Evolutionary conservation across 2,329 filamentous ascomycete genomes (phyloP).

Genomic region (Emergomyces orientalis): DNA sequence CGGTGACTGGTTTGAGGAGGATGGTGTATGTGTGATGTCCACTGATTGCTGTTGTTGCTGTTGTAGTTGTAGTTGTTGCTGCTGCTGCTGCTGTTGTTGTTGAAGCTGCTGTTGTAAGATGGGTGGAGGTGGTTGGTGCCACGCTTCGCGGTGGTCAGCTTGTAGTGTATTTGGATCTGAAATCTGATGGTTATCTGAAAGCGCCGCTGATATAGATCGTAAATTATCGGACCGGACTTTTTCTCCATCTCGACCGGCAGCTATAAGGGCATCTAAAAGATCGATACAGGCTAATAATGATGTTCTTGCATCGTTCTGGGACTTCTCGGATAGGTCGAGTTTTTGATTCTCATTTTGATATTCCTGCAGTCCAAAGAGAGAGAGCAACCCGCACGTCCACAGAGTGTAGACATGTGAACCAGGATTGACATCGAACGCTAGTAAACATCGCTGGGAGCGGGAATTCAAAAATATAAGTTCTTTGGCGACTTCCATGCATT

Average conservation of each 20-base stretch:
- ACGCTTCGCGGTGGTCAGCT: background rate
- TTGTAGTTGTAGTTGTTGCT: background rate
- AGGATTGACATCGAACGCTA: conserved; percentile 12
- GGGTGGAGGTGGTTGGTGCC: background rate
- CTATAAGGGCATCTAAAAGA: conserved; percentile 5
- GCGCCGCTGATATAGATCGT: conserved; percentile 2
- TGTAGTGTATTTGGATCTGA: background rate
- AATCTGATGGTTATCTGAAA: background rate
- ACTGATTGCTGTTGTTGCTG: background rate
- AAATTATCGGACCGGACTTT: conserved; percentile 10
- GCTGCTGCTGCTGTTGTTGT: background rate
- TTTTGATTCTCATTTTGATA: conserved; percentile 3
- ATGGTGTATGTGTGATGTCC: background rate
- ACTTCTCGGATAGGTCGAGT: background rate
- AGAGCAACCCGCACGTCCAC: conserved; percentile 13
- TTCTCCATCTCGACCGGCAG: conserved; percentile 7
- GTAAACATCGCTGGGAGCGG: conserved; percentile 3
- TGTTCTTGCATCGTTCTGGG: background rate
- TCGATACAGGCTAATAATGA: conserved; percentile 2
- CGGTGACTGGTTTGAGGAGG: background rate
- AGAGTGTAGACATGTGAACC: conserved; percentile 13
- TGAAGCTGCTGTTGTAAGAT: background rate
- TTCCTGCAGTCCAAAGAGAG: conserved; percentile 10
- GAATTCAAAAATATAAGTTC: conserved; percentile 10
- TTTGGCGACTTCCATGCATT: conserved; percentile 8